Evolutionary conservation across 2,329 filamentous ascomycete genomes (phyloP).

Genomic region (Botrytis tulipae): DNA sequence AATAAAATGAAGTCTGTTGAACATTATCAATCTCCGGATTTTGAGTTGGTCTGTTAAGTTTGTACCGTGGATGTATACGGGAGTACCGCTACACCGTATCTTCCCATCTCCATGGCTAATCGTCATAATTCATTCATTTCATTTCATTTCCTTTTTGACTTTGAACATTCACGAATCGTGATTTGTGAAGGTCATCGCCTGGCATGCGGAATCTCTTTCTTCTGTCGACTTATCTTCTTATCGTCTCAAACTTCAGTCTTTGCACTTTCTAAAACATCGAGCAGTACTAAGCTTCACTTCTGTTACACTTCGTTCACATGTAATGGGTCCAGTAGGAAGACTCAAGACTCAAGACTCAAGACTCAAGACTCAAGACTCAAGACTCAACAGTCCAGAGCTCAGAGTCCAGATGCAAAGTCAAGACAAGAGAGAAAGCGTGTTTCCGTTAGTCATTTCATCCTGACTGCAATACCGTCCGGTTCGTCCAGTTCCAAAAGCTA

Average conservation of each 20-base stretch:
- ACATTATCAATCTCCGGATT: conserved; percentile 2
- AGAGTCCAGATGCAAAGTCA: background rate
- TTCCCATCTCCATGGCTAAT: background rate
- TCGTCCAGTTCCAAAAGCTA: background rate
- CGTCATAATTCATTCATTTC: background rate
- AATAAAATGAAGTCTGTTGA: conserved; percentile 2
- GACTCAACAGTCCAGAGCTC: background rate
- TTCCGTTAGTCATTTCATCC: background rate
- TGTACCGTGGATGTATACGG: background rate
- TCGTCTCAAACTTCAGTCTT: background rate
- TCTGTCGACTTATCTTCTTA: background rate
- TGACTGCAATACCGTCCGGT: background rate
- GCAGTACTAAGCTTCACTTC: background rate
- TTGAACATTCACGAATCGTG: background rate
- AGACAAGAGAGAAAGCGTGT: background rate
- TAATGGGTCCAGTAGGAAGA: background rate
- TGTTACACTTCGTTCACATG: background rate
- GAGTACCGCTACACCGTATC: conserved; percentile 1
- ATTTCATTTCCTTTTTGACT: background rate
- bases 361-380: too few species aligned
- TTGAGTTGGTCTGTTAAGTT: background rate
- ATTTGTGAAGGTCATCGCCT: background rate
- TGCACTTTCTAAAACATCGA: background rate
- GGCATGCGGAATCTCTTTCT: background rate
- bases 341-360: background rate